Conservation (phyloP, 164 flowering plant genomes). For the Berberis thunbergii region DNA sequence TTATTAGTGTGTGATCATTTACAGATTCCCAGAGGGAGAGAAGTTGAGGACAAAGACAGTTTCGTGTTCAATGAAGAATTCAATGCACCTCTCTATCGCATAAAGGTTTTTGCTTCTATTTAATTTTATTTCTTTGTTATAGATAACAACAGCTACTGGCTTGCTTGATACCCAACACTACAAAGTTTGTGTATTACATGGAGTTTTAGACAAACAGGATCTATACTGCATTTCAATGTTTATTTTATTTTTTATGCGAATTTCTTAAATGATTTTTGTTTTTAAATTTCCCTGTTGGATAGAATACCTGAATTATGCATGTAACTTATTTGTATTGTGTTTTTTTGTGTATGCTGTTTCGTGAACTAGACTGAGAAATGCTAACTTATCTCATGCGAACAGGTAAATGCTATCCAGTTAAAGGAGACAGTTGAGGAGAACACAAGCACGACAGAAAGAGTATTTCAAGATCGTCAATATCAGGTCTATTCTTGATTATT, state of each 20-base stretch:
- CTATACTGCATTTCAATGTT: no score
- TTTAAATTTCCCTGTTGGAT: no score
- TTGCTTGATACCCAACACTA: not conserved
- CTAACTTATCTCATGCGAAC: slow-evolving; percentile 11
- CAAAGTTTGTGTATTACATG: no score
- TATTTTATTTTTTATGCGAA: no score
- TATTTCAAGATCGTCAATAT: slow-evolving; percentile 95
- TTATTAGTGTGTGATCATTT: not conserved
- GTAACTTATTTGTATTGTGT: no score
- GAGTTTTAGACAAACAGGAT: no score
- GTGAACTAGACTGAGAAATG: no score
- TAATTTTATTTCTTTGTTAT: not conserved
- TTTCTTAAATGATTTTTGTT: no score
- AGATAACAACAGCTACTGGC: not conserved
- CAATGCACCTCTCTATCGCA: slow-evolving; percentile 74
- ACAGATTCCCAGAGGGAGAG: slow-evolving; percentile 83
- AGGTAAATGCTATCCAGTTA: slow-evolving; percentile 99
- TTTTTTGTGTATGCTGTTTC: no score
- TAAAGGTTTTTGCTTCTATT: slow-evolving; percentile 41
- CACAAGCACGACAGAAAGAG: slow-evolving; percentile 94
- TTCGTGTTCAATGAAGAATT: slow-evolving; percentile 80
- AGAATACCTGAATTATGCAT: no score
- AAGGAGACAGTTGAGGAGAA: slow-evolving; percentile 98
- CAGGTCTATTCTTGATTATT: slow-evolving; percentile 40
- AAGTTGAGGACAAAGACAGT: slow-evolving; percentile 71